Evolutionary conservation across 2,329 filamentous ascomycete species (phyloP), one percentile per base, ranked within the genome.

Genomic region (Sporothrix humicola): DNA sequence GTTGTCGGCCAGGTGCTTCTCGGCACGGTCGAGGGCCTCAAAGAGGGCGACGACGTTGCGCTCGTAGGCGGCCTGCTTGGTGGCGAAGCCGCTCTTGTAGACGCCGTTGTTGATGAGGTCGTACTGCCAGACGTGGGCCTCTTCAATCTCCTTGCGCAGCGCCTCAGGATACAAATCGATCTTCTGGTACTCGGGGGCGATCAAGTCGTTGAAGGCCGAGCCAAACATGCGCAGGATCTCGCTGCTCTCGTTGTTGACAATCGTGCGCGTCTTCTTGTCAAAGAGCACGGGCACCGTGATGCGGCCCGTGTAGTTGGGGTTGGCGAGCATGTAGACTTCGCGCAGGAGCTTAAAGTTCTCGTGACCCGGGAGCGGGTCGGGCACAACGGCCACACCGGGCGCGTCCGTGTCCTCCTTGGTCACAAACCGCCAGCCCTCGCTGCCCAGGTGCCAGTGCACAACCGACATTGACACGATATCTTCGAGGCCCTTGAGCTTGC

Each of bases 181-280:
- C 1, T 83, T 81, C 73, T 87, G 87, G 80, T 89, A 87, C 79
- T 90, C 81, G 2, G 87, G 84, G 0, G 87, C 87, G 31, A 95
- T 80, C 50, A 93, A 80, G 76, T 88, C 87, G 81, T 98, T 91
- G 80, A 98, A 98, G 81, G 90, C 93, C 58, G 87, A 87, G 80
- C 93, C 93, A 75, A 98, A 85, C 93, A 97, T 97, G 80, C 95
- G 91, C 81, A 97, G 90, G 80, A 98, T 97, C 84, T 98, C 95
- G 77, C 91, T 91, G 82, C 92, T 94, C 87, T 97, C 95, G 77
- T 98, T 98, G 88, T 88, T 96, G 75, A 97, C 94, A 79, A 97
- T 97, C 48, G 85, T 88, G 78, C 90, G 87, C 71, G 85, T 83
- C 84, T 92, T 90, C 83, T 89, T 93, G 83, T 97, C 93, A 83